Base-by-base conservation (phyloP, 202 grass and related monocot species). In the Miscanthus sacchariflorus region DNA sequence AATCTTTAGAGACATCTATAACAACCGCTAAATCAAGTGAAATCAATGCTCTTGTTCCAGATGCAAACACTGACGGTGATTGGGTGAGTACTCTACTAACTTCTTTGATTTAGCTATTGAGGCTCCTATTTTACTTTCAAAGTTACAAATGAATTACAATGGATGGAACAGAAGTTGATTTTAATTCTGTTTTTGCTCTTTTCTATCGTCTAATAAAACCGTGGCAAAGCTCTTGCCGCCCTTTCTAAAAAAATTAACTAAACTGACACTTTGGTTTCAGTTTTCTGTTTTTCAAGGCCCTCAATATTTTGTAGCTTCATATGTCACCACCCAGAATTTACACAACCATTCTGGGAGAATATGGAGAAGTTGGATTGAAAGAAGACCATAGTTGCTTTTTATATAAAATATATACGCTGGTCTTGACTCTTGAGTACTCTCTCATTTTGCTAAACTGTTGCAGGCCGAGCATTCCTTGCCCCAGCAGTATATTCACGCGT, bases 21-120 rank as follows among this genome's bases (percentile, higher is more conserved):
- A 94, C 90, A 9, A 92, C 90, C 5, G 93, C 93, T 58, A 92
- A 94, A 86, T 94, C 93, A 73, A 94, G 88, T 84, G 93, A 92
- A 76, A 84, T 92, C 49, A 94, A 94, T 88, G 90, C 86, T 48
- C 78, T 92, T 56, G 70, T 95, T 90, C 93, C 82, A 49, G 88
- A 85, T 86, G 82, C 74, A 84, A 70, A 89, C 5, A 81, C 50
- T 15, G 90, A 88, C 0, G 88, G 82, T 40, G 90, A 92, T 64
- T 95, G 90, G 88, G 93, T 88, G 81, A 90, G 79, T 21, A 36
- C 25, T 71, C 52, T 14, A 45, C 9, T n/a, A 4, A 70, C 9
- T 73, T 23, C 23, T 73, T 71, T n/a, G 15, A 65, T 27, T 80
- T 50, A 38, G 28, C 6, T 77, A 70, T 7, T 1, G 15, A 82